Base-by-base conservation (phyloP, 768 basidiomycete genomes). In the Suillus variegatus region DNA sequence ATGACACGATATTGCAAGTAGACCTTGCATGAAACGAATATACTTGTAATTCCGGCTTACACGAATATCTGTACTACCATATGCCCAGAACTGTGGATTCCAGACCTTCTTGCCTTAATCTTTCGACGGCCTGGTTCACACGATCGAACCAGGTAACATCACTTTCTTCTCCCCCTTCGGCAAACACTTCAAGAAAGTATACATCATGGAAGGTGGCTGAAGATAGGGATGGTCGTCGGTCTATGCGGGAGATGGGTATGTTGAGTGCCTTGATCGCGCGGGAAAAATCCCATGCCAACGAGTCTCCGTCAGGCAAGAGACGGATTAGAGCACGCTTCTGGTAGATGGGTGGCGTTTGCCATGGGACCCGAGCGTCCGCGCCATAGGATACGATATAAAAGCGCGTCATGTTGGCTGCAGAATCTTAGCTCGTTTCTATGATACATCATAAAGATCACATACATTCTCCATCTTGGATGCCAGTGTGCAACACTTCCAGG, bases 321-420 rank as follows among this genome's bases (percentile, higher is more conserved):
- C 83, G 82, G 54, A 84, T 65, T n/a, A 84, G 67, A 44, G 79
- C 83, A 60, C 75, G 76, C 40, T 64, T 68, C 61, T 68, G 64
- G 51, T 67, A 52, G 46, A 75, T 65, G 20, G 49, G 60, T n/a
- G 67, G 52, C n/a, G 72, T 72, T 18, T 71, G 49, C 22, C 64
- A 52, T 6, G 80, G 79, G 35, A 79, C 66, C 12, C 68, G 66
- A 12, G 67, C 65, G 4, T 80, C 71, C 43, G 69, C 70, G 16
- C 80, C 77, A 38, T 78, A 74, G 4, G 83, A 78, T 64, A 91
- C 68, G 55, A 91, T 76, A 69, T 85, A 90, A 76, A 92, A 92
- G 49, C 90, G 85, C 6, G 91, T 92, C 61, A 80, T 85, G 68
- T 92, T 92, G 22, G 75, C 91, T 92, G 73, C 28, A 51, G 58